Base-by-base conservation (phyloP, 331 rosid genomes). In the Malus hybrid region DNA sequence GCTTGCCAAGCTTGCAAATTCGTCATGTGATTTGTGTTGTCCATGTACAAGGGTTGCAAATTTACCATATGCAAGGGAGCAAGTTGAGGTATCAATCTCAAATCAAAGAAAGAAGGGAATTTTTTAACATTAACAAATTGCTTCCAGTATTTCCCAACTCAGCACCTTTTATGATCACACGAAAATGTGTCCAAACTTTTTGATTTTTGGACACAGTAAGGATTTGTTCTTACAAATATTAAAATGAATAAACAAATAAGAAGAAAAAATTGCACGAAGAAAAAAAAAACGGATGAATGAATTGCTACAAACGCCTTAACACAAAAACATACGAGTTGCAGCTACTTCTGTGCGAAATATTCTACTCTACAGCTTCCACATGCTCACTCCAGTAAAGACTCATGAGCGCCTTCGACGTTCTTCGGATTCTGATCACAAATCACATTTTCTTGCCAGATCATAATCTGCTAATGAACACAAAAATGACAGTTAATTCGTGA, bases 291-390 rank as follows among this genome's bases (percentile, higher is more conserved):
- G 80, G 84, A 88, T 80, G 85, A 94, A 88, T 80, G 93, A 88
- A 87, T 90, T 82, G 88, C 90, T 87, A 84, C 85, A 78, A 82
- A 87, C 66, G 74, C 82, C 70, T 68, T 80, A 57, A 79, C 83
- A 70, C 12, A 67, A 87, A 90, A 82, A 75, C 8, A 7, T 1
- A 15, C 20, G 77, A 83, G 78, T 70, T 71, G 79, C 85, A 73
- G 88, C 90, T 83, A 81, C 86, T 86, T 82, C 66, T 46, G 87
- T 44, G 64, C 60, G 74, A 81, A 81, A 72, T 82, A 81, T 80
- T 85, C 84, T 76, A 86, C 82, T 89, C 93, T 91, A 91, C 89
- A 86, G 81, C 84, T 85, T 84, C 84, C 76, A 81, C 89, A 65
- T 83, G 71, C 85, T 70, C 60, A 34, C 76, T 68, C 84, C 72